Conservation (phyloP, 2,329 filamentous ascomycete genomes). For the Alternaria postmessia region DNA sequence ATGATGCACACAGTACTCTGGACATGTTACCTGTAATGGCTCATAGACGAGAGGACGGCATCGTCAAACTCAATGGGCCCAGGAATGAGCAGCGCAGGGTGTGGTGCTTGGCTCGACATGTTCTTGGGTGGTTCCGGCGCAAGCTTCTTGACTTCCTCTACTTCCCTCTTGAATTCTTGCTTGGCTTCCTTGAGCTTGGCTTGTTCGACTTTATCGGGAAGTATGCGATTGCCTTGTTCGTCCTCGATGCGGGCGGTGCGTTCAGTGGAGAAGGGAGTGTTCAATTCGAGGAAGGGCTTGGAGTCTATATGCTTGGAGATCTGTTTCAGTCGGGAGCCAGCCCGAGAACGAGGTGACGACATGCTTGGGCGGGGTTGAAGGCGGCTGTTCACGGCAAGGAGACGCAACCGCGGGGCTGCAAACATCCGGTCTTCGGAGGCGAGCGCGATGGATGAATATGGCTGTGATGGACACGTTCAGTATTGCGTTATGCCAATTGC, state of each 20-base stretch:
- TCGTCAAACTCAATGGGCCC: constrained; percentile 99
- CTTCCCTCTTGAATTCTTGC: constrained; percentile 13
- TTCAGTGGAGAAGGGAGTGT: constrained; percentile 70
- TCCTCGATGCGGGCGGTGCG: constrained; percentile 60
- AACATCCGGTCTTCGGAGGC: constrained; percentile 45
- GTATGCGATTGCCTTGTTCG: constrained; percentile 57
- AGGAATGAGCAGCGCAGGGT: constrained; percentile 87
- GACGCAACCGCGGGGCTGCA: constrained; percentile 40
- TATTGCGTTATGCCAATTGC: constrained; percentile 5
- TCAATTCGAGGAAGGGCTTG: constrained; percentile 64
- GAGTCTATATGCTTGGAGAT: constrained; percentile 68
- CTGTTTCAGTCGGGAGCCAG: constrained; percentile 63
- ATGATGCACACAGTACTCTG: not conserved
- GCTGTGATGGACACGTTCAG: constrained; percentile 8
- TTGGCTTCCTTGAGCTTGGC: constrained; percentile 4
- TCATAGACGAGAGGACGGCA: constrained; percentile 93
- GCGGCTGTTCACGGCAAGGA: constrained; percentile 38
- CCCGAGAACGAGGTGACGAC: constrained; percentile 42
- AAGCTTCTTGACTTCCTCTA: constrained; percentile 19
- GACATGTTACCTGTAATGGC: constrained; percentile 77
- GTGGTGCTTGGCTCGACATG: constrained; percentile 67
- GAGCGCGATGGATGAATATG: constrained; percentile 12
- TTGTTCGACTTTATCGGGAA: constrained; percentile 16
- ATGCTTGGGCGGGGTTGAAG: constrained; percentile 40
- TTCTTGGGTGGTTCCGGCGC: constrained; percentile 28